These are phyloP conservation scores for Botryotinia calthae DNA, from an alignment of 2,329 filamentous ascomycete genomes.

Conservation along the genomic window DNA sequence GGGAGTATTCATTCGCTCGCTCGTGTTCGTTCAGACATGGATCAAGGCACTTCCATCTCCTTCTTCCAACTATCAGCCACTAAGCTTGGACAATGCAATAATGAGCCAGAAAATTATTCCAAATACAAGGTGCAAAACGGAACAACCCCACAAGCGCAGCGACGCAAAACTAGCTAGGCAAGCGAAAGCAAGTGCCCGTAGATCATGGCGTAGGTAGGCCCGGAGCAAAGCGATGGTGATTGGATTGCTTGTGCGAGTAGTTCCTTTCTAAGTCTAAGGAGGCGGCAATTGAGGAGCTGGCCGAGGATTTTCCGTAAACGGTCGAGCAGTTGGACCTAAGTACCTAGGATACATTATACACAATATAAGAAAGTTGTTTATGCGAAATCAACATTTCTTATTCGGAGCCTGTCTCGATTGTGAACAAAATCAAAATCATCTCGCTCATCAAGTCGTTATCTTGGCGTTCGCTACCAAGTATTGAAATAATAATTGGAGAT, in stretches of 20 bases:
- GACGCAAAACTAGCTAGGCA: not conserved
- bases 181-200: conserved; percentile 17
- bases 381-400: not conserved
- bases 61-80: conserved; percentile 1
- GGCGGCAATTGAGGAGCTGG: conserved; percentile 2
- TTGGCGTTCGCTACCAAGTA: conserved; percentile 8
- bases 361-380: not conserved
- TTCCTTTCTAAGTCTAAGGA: not conserved
- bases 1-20: not conserved
- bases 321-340: not conserved
- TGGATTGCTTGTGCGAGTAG: conserved; percentile 7
- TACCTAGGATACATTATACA: not conserved
- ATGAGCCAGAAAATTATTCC: conserved; percentile 12
- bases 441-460: not conserved
- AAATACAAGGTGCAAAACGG: conserved; percentile 13
- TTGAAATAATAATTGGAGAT: not conserved
- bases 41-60: not conserved
- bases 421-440: not conserved
- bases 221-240: not conserved
- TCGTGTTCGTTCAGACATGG: conserved; percentile 2
- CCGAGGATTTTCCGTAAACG: conserved; percentile 8
- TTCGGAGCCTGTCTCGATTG: not conserved
- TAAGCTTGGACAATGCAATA: conserved; percentile 9
- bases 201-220: conserved; percentile 12
- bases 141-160: conserved; percentile 1